Evolutionary conservation across 176 grass and related monocot species (phyloP), one percentile per base, ranked within the genome.

Genomic region (Coix lacrymajobi): DNA sequence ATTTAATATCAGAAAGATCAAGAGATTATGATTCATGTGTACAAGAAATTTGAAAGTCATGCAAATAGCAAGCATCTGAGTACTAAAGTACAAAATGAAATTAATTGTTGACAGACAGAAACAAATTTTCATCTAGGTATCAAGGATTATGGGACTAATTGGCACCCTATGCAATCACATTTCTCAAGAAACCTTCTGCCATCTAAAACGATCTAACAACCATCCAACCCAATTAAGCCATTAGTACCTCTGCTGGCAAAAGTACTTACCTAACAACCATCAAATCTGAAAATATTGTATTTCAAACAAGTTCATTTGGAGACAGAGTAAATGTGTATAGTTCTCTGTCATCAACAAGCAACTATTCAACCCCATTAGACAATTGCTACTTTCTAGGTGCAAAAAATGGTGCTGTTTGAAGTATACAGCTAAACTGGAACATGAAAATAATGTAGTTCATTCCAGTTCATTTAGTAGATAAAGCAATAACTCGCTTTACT

Each of bases 11-110:
- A 54, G 19, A 66, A 80, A 41, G 22, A 43, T 26, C 31, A 84
- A 75, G 20, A 67, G 25, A 51, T 43, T 57, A 43, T n/a, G 32
- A 72, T 57, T 60, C 14, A 77, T 79, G 57, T 26, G 65, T 73
- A 66, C 26, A 72, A 52, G 45, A 88, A 64, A 56, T 56, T 56
- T 57, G 66, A 14, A 63, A 28, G 26, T 62, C 67, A 84, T 20
- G 25, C 36, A 40, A 62, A 83, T 63, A 62, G 12, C 24, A 54
- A 19, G n/a, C 30, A 82, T 41, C 26, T 39, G 54, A 40, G 25
- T 44, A 39, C 22, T 57, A 57, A 57, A 57, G 58, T 28, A 26
- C 28, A 25, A 66, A 45, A 44, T n/a, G 11, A 13, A 22, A 78
- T 32, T n/a, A 45, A 49, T 46, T 43, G 28, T 48, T 19, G 0